A percentile compares a stretch with the other conserved stretches of the same genome.
Evolutionary conservation across 1,284 basidiomycete genomes (phyloP).

Genomic region (Ceratobasidium sp.): DNA sequence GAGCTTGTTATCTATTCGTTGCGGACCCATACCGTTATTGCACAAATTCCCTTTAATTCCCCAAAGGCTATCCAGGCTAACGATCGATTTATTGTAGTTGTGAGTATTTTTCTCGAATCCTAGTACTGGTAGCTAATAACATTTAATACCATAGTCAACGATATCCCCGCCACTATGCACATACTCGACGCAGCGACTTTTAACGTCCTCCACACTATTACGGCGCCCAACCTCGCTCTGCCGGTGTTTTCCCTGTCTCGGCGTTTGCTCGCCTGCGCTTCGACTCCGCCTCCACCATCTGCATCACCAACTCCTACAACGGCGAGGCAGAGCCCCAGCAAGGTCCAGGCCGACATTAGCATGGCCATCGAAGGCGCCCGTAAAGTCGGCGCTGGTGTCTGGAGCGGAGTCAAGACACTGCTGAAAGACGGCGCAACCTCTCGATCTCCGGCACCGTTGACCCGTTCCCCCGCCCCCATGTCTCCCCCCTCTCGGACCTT

Average conservation of each 20-base stretch:
- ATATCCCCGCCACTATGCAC: constrained; percentile 67
- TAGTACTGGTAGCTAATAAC: constrained; percentile 35
- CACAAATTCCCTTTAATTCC: constrained; percentile 58
- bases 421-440: constrained; percentile 1
- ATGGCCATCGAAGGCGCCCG: constrained; percentile 40
- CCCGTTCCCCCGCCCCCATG: neutral
- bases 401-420: constrained; percentile 49
- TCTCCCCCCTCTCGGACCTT: constrained; percentile 18
- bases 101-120: constrained; percentile 57
- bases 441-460: neutral
- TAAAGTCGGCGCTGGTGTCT: constrained; percentile 47
- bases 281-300: constrained; percentile 56
- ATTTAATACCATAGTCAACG: constrained; percentile 63
- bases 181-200: constrained; percentile 69
- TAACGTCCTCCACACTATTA: constrained; percentile 65
- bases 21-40: constrained; percentile 66
- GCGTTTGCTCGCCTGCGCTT: constrained; percentile 73
- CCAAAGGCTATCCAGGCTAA: constrained; percentile 62
- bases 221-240: constrained; percentile 53
- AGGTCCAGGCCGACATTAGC: constrained; percentile 42
- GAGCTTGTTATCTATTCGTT: constrained; percentile 72
- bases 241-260: constrained; percentile 69
- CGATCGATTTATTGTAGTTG: constrained; percentile 68
- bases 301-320: constrained; percentile 50
- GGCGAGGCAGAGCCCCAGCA: constrained; percentile 29